Base-by-base conservation (phyloP, 2,329 filamentous ascomycete species). In the Mollisiaceae sp. region DNA sequence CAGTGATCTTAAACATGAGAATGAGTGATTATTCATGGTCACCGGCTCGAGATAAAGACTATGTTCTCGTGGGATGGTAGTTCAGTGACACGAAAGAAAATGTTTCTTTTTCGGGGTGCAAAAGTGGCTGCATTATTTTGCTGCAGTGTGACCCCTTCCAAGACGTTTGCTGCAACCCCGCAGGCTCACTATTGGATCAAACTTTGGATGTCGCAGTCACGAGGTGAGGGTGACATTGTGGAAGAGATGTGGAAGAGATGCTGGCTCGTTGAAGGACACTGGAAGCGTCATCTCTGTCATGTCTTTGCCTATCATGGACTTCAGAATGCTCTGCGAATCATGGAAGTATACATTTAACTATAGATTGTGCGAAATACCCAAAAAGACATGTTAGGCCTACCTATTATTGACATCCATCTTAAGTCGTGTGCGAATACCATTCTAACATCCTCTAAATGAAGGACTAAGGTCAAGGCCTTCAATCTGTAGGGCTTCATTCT, bases 261-360 rank as follows among this genome's bases (percentile, higher is more conserved):
- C 99, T 0, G 95, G 95, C 78, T 99, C 95, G 79, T 99, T 99
- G 82, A 99, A 98, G 0, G 95, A 97, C 1, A 99, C 95, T 0
- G 95, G 95, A 22, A 99, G 82, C 0, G 95, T 98, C 94, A 99
- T 99, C 82, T 96, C 98, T 43, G 95, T 98, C 95, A 99, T 98
- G 76, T 99, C 95, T 78, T 99, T 98, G 69, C 95, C 95, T 79
- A 99, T 97, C 95, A 99, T 98, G 24, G 94, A 98, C 81, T 98
- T 99, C 69, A 99, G 82, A 72, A 99, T 97, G 71, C 91, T 91
- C 94, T 97, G 70, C 45, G 9, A 62, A 61, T 35, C 56, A n/a
- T 52, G 62, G 78, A 68, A 80, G 69, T 78, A 69, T 41, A 15
- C n/a, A 24, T 41, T 41, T 52, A 18, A 22, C 22, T 14, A 50